Conservation (phyloP, 306 rosid species). For the Lagenaria siceraria region DNA sequence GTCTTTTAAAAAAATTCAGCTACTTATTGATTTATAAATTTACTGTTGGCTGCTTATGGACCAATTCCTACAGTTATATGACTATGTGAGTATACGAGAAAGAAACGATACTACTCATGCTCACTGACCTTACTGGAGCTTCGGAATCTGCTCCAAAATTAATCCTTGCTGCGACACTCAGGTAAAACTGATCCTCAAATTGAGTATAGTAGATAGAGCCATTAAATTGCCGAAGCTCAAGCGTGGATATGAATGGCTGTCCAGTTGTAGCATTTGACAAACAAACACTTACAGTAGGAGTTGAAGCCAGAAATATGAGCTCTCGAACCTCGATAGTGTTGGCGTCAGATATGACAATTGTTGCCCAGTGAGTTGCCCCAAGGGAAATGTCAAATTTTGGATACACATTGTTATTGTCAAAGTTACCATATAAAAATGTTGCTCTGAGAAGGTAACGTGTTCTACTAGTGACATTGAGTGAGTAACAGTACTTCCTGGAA, state of each 20-base stretch:
- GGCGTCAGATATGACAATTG: constrained; percentile 86
- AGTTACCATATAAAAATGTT: constrained; percentile 88
- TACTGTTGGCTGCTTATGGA: neutral
- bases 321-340: constrained; percentile 43
- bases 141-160: constrained; percentile 84
- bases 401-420: constrained; percentile 72
- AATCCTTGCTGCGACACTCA: constrained; percentile 92
- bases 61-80: neutral
- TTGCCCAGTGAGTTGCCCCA: constrained; percentile 89
- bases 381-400: constrained; percentile 84
- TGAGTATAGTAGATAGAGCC: constrained; percentile 68
- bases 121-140: constrained; percentile 56
- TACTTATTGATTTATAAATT: neutral
- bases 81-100: neutral
- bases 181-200: constrained; percentile 54
- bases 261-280: constrained; percentile 98
- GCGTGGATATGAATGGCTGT: constrained; percentile 84
- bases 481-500: constrained; percentile 82
- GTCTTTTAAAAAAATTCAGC: neutral
- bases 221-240: constrained; percentile 93
- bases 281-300: constrained; percentile 69
- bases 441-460: constrained; percentile 81
- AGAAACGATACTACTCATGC: neutral
- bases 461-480: constrained; percentile 61
- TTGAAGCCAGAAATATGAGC: constrained; percentile 74